Conservation (phyloP, 2,329 filamentous ascomycete species). For the Colletotrichum siamense region DNA sequence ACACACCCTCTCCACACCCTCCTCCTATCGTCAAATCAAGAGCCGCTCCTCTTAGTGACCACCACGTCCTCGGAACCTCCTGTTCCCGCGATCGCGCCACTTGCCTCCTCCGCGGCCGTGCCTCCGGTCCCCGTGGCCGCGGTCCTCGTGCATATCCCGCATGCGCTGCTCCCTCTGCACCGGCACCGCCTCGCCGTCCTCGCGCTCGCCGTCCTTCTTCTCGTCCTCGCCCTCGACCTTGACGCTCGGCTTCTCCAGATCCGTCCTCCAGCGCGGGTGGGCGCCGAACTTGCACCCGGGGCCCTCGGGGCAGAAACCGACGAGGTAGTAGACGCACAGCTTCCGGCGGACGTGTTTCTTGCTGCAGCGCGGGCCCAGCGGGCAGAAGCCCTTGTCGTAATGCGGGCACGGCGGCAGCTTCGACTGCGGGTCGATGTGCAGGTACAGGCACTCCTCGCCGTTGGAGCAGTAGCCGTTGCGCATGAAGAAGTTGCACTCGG, state of each 20-base stretch:
- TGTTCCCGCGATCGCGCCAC: slow-evolving; percentile 33
- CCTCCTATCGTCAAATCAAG: neutral
- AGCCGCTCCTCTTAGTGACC: neutral
- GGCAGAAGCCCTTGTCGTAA: slow-evolving; percentile 95
- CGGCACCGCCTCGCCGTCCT: slow-evolving; percentile 41
- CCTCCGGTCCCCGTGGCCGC: slow-evolving; percentile 35
- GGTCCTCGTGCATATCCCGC: slow-evolving; percentile 42
- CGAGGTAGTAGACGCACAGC: slow-evolving; percentile 85
- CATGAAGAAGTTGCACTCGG: slow-evolving; percentile 96
- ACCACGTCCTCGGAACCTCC: slow-evolving; percentile 37
- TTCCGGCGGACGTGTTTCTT: slow-evolving; percentile 87
- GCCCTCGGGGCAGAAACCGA: slow-evolving; percentile 91
- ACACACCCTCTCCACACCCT: neutral
- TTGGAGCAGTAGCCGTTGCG: slow-evolving; percentile 95
- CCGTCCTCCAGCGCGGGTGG: slow-evolving; percentile 81
- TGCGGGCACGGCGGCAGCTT: slow-evolving; percentile 83
- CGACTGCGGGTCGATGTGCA: slow-evolving; percentile 85
- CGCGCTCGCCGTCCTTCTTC: slow-evolving; percentile 59
- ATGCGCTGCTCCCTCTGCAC: slow-evolving; percentile 32
- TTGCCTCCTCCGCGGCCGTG: slow-evolving; percentile 33
- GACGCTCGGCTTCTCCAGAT: slow-evolving; percentile 77
- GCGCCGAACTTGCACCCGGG: slow-evolving; percentile 77
- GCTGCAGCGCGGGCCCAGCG: slow-evolving; percentile 83
- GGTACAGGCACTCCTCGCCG: slow-evolving; percentile 93
- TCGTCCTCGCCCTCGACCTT: slow-evolving; percentile 69